phyloP scores from a whole-genome alignment of 2,329 filamentous ascomycete genomes.

The Clonostachys sp. region DNA sequence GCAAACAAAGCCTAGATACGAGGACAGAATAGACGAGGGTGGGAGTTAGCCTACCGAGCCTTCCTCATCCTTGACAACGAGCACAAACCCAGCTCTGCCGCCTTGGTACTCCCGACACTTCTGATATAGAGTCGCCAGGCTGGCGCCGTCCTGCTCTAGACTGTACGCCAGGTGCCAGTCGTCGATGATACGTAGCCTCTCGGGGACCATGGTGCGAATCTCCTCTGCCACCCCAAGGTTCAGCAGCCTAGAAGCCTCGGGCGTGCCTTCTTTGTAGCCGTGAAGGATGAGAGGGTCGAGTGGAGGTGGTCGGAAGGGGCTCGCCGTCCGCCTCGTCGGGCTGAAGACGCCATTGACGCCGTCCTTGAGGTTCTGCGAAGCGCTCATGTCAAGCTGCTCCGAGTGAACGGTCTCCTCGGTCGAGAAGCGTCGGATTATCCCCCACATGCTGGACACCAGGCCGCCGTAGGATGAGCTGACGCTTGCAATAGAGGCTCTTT shows the following conservation, averaged over 20 bases:
- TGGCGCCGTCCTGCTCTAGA: conserved; percentile 87
- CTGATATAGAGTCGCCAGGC: conserved; percentile 80
- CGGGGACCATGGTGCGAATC: conserved; percentile 82
- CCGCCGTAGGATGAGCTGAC: conserved; percentile 11
- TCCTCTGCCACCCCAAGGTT: conserved; percentile 78
- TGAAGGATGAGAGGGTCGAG: conserved; percentile 73
- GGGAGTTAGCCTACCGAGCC: conserved; percentile 54
- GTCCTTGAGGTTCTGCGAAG: conserved; percentile 16
- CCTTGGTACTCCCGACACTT: conserved; percentile 64
- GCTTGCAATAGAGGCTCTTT: background rate
- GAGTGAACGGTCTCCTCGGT: conserved; percentile 29
- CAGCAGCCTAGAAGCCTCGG: conserved; percentile 60
- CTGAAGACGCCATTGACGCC: conserved; percentile 54
- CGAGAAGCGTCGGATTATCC: conserved; percentile 65
- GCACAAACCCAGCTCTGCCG: conserved; percentile 78
- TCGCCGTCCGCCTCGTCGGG: conserved; percentile 51
- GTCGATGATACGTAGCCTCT: conserved; percentile 81
- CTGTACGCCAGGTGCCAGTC: conserved; percentile 86
- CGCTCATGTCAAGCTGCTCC: conserved; percentile 9
- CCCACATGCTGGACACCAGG: conserved; percentile 34
- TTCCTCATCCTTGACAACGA: conserved; percentile 76
- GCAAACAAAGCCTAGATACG: background rate
- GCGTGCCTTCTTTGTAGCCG: conserved; percentile 60
- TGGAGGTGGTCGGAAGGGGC: conserved; percentile 83
- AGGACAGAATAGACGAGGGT: background rate